Evolutionary conservation across 768 basidiomycete genomes (phyloP).

Genomic region (Termitomyces sp.): DNA sequence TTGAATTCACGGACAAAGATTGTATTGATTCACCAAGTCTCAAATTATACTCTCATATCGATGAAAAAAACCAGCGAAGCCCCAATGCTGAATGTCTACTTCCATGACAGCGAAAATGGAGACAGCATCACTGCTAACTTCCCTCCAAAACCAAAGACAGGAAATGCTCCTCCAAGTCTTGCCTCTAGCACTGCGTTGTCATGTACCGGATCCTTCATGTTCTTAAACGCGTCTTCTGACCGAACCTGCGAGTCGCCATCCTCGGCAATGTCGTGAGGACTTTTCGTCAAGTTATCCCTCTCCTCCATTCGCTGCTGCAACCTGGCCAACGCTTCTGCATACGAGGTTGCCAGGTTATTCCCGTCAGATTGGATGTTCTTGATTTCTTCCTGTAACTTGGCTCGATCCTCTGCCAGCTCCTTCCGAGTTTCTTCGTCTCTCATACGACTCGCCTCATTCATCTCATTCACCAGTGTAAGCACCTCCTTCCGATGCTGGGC

Average conservation of each 20-base stretch:
- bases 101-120: slow-evolving; percentile 29
- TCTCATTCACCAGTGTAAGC: background rate
- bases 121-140: slow-evolving; percentile 27
- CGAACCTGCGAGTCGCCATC: background rate
- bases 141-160: slow-evolving; percentile 28
- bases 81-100: background rate
- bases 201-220: background rate
- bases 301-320: background rate
- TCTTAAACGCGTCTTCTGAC: background rate
- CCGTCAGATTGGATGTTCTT: background rate
- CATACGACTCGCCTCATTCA: background rate
- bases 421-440: background rate
- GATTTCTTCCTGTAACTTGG: background rate
- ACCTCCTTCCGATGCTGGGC: background rate
- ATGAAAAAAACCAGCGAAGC: background rate
- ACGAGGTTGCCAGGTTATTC: background rate
- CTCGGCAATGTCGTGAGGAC: background rate
- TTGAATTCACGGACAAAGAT: background rate
- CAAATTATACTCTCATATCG: background rate
- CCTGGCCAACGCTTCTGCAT: background rate
- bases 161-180: slow-evolving; percentile 25
- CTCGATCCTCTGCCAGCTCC: background rate
- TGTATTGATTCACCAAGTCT: background rate
- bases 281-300: background rate
- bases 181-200: background rate